These are phyloP conservation scores for Tephrocybe rancida DNA, from an alignment of 768 basidiomycete species.

Conservation along the genomic window DNA sequence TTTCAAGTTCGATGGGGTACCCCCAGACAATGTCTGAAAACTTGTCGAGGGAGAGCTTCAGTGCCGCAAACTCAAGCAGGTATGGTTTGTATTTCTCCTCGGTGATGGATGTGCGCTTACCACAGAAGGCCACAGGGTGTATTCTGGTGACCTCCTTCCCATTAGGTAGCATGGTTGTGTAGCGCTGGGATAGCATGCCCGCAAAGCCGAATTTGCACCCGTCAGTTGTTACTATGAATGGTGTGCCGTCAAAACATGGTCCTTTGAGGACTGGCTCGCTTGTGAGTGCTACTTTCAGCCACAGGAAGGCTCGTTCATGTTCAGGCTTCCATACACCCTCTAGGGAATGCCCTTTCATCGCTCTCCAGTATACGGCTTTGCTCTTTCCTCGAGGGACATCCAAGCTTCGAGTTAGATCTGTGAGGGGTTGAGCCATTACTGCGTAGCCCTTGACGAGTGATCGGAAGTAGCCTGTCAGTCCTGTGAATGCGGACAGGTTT, in stretches of 20 bases:
- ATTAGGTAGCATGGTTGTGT: constrained; percentile 12
- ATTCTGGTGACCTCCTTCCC: constrained; percentile 6
- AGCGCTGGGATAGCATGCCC: constrained; percentile 29
- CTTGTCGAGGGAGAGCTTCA: constrained; percentile 32
- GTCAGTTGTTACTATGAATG: constrained; percentile 26
- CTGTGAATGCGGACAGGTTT: constrained; percentile 24
- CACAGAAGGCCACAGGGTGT: constrained; percentile 31
- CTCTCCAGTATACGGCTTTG: constrained; percentile 9
- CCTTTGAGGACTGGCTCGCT: constrained; percentile 32
- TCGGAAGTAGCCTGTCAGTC: constrained; percentile 34
- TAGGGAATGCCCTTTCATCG: constrained; percentile 18
- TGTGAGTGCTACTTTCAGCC: constrained; percentile 31
- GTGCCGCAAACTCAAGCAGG: constrained; percentile 34
- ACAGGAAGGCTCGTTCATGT: constrained; percentile 25
- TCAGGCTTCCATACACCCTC: constrained; percentile 17
- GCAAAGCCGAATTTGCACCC: neutral
- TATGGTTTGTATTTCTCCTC: constrained; percentile 28
- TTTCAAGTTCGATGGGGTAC: constrained; percentile 30
- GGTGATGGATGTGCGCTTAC: constrained; percentile 24
- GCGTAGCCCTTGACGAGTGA: constrained; percentile 35
- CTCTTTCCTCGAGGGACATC: constrained; percentile 17
- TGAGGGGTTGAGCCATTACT: constrained; percentile 28
- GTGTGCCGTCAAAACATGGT: constrained; percentile 32
- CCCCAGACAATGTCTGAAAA: constrained; percentile 28
- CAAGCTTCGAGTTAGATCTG: constrained; percentile 25